Evolutionary conservation across 2,329 filamentous ascomycete species (phyloP).

Genomic region (Amauroascus verrucosus): DNA sequence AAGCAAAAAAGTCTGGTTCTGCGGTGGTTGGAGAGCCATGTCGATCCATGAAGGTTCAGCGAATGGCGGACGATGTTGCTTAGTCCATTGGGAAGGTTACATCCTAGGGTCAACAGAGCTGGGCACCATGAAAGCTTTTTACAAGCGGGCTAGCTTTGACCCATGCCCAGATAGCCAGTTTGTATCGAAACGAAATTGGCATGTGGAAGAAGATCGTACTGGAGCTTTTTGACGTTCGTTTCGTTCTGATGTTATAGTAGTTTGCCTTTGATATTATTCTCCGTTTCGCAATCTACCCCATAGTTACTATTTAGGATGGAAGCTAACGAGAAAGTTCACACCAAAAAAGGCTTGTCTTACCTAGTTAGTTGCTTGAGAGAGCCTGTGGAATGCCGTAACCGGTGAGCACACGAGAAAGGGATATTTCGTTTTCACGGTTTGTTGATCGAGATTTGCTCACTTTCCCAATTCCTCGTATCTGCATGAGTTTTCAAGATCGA

Average conservation of each 20-base stretch:
- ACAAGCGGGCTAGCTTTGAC: not conserved
- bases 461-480: not conserved
- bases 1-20: not conserved
- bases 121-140: not conserved
- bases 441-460: not conserved
- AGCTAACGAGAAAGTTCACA: not conserved
- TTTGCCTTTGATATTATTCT: too few relatives aligned
- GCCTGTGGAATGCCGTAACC: too few relatives aligned
- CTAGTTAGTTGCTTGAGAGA: too few relatives aligned
- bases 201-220: not conserved
- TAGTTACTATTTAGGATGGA: not conserved
- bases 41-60: not conserved
- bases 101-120: not conserved
- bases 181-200: not conserved
- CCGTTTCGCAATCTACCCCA: too few relatives aligned
- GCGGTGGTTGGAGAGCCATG: not conserved
- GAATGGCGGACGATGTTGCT: not conserved
- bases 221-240: too few relatives aligned
- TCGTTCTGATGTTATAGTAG: too few relatives aligned
- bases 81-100: not conserved
- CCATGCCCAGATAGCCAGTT: not conserved
- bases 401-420: not conserved
- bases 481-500: too few relatives aligned
- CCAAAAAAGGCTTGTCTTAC: constrained; percentile 1
- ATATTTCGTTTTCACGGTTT: not conserved